Base-by-base conservation (phyloP, 129 eudicot genomes). In the Helichrysum umbraculigerum region DNA sequence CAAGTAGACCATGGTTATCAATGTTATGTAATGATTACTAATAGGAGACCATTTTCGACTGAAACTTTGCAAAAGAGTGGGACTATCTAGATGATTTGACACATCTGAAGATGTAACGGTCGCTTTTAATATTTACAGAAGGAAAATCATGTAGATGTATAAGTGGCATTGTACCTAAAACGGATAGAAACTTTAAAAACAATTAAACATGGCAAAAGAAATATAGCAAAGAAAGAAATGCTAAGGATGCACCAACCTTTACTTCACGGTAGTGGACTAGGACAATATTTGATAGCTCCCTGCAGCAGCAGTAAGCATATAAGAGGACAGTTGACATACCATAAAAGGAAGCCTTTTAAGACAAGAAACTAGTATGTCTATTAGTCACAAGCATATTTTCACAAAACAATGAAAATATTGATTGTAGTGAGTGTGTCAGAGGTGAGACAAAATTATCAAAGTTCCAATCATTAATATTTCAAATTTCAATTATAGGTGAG, bases 231-330 rank as follows among this genome's bases (percentile, higher is more conserved):
- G 37, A 75, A n/a, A 35, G 62, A 58, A 12, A 30, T 29, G 61
- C 56, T 29, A 68, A 59, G 59, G 42, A 80, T 29, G 76, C 42
- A 66, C 79, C 58, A 80, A 94, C 98, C 98, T 91, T 91, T 41
- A 94, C 98, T 85, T 91, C 96, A 81, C 92, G 96, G 88, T 94
- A 94, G 82, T 94, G 98, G 76, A 94, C 98, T 66, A 94, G 89
- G 63, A 94, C 98, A 61, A 94, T 94, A 82, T 94, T 85, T 58
- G 95, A 87, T 28, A 82, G 86, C 79, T 87, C 98, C 93, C 98
- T 94, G 97, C 79, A 85, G 64, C 63, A 86, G 33, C 54, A 71
- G 71, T 78, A 62, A 74, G 76, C 41, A n/a, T 74, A 64, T 68
- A 71, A 79, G 76, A 5, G 77, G 76, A 39, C 21, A 35, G 35